Conservation (phyloP, 2,329 filamentous ascomycete species). For the Diaporthe vexans region DNA sequence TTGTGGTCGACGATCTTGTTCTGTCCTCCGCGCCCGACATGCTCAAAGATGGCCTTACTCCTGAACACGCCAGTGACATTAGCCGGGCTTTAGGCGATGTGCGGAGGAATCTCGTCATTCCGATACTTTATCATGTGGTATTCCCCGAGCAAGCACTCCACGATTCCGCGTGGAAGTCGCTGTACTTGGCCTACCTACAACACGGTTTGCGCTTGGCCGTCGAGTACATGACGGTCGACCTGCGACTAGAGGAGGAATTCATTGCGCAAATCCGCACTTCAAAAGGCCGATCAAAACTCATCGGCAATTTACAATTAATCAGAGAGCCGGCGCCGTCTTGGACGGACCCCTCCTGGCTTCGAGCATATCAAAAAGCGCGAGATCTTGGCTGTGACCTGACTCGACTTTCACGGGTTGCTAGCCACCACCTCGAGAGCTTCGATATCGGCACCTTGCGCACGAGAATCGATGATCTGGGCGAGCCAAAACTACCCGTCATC, state of each 20-base stretch:
- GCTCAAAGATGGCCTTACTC: conserved; percentile 44
- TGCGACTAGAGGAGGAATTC: conserved; percentile 66
- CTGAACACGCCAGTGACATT: conserved; percentile 62
- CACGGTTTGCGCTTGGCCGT: conserved; percentile 74
- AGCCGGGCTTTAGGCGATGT: conserved; percentile 72
- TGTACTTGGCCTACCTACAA: conserved; percentile 69
- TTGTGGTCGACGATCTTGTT: conserved; percentile 63
- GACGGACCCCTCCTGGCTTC: conserved; percentile 68
- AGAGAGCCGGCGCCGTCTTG: conserved; percentile 63
- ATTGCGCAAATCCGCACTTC: conserved; percentile 64
- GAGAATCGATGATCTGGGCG: conserved; percentile 58
- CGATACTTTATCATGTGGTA: conserved; percentile 68
- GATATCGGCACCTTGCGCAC: conserved; percentile 69
- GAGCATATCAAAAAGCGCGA: conserved; percentile 70
- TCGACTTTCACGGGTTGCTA: conserved; percentile 70
- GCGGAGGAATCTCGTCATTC: conserved; percentile 72
- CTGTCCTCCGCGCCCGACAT: conserved; percentile 41
- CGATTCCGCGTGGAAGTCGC: conserved; percentile 45
- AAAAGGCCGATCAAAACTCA: conserved; percentile 71
- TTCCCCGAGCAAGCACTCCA: conserved; percentile 48
- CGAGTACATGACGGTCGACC: conserved; percentile 74
- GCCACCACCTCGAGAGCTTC: conserved; percentile 73
- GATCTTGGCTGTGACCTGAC: conserved; percentile 72
- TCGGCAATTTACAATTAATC: conserved; percentile 67
- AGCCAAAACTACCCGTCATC: conserved; percentile 66